Percentiles rank a stretch among this genome's conserved stretches.
Conservation (phyloP, 2,329 filamentous ascomycete genomes). For the Sarocladiaceae sp. region DNA sequence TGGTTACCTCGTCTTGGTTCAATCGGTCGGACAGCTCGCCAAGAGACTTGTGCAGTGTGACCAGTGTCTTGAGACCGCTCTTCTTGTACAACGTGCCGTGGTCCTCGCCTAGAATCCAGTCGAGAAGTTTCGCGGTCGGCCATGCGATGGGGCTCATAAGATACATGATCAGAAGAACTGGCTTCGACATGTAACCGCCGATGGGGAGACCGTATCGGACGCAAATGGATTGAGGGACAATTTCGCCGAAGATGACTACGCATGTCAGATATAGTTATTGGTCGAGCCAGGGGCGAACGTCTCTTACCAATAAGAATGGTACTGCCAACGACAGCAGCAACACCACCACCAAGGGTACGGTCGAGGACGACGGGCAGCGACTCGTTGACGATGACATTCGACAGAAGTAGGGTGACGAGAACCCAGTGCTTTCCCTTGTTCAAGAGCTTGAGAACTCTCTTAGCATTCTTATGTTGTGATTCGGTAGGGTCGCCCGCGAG, state of each 20-base stretch:
- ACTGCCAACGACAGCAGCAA: constrained; percentile 88
- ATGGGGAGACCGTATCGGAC: constrained; percentile 94
- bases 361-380: constrained; percentile 93
- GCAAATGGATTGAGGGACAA: constrained; percentile 92
- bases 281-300: constrained; percentile 13
- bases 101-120: constrained; percentile 87
- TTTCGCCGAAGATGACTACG: constrained; percentile 93
- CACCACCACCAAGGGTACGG: constrained; percentile 85
- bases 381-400: constrained; percentile 98
- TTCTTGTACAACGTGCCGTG: constrained; percentile 98
- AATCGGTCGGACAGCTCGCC: constrained; percentile 82
- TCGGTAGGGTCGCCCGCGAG: constrained; percentile 79
- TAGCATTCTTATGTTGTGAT: constrained; percentile 79
- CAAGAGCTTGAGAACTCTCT: constrained; percentile 71
- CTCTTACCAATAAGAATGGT: constrained; percentile 83
- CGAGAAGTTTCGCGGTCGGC: constrained; percentile 92
- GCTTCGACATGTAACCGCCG: constrained; percentile 86
- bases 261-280: background rate
- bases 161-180: constrained; percentile 87
- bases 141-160: constrained; percentile 83
- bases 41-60: constrained; percentile 87
- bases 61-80: constrained; percentile 90
- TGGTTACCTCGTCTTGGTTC: constrained; percentile 96
- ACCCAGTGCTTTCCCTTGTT: constrained; percentile 97
- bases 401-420: constrained; percentile 83